phyloP scores from a whole-genome alignment of 768 basidiomycete species.

The Kwoniella sp. region DNA sequence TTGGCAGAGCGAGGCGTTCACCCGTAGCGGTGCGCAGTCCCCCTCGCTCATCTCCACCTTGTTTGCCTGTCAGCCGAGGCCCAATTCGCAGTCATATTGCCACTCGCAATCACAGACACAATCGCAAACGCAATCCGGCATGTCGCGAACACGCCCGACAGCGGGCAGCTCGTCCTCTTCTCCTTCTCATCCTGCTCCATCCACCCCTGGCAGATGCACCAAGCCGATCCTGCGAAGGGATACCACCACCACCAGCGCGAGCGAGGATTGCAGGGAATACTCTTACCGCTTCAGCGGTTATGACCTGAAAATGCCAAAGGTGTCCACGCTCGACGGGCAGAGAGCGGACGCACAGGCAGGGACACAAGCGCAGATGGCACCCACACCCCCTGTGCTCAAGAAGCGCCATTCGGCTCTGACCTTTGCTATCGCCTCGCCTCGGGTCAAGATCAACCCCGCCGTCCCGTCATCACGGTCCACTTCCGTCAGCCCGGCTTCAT shows the following conservation, averaged over 20 bases:
- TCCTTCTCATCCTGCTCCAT: not conserved
- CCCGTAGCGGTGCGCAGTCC: not conserved
- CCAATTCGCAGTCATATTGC: too few relatives aligned
- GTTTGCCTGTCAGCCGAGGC: not conserved
- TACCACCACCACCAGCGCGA: slow-evolving; percentile 10
- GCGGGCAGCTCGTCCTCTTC: not conserved
- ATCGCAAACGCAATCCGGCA: too few relatives aligned
- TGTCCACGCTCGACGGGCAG: too few relatives aligned
- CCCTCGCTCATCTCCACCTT: slow-evolving; percentile 2
- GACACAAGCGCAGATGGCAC: not conserved
- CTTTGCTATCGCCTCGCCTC: slow-evolving; percentile 9
- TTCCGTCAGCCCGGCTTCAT: slow-evolving; percentile 1
- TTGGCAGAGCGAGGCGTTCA: not conserved
- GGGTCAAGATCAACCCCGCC: not conserved
- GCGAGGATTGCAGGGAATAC: slow-evolving; percentile 8
- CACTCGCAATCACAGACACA: too few relatives aligned
- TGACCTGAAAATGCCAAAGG: too few relatives aligned
- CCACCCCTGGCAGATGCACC: not conserved
- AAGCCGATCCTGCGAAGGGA: slow-evolving; percentile 15
- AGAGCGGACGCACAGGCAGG: too few relatives aligned
- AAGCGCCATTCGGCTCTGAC: slow-evolving; percentile 10
- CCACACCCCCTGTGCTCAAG: not conserved
- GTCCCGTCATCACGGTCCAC: not conserved
- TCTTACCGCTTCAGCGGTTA: too few relatives aligned
- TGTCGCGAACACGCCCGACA: too few relatives aligned